Evolutionary conservation across 805 yeast genomes (phyloP).

Genomic region (Candida lessepsii): DNA sequence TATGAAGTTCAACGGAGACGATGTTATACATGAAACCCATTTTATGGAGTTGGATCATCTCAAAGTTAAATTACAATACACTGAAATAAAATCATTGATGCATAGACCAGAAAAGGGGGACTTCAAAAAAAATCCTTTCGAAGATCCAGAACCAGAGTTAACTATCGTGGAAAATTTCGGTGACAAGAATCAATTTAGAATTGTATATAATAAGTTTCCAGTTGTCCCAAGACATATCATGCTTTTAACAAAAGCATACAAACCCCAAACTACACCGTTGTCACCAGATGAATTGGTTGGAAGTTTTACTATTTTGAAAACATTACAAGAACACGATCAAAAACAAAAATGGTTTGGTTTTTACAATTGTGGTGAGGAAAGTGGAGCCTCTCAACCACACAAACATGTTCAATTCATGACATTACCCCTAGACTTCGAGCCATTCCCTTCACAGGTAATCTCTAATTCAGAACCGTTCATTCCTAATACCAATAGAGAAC

Average conservation of each 20-base stretch:
- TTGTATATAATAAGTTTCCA: conserved; percentile 86
- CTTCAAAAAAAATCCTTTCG: conserved; percentile 65
- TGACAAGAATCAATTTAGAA: conserved; percentile 48
- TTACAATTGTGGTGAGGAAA: conserved; percentile 81
- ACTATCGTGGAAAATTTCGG: conserved; percentile 56
- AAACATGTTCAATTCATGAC: conserved; percentile 86
- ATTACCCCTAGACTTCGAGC: conserved; percentile 55
- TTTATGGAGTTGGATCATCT: conserved; percentile 19
- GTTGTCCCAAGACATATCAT: conserved; percentile 76
- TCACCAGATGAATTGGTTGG: conserved; percentile 67
- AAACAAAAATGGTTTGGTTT: conserved; percentile 68
- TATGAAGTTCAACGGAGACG: conserved; percentile 52
- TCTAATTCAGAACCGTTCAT: conserved; percentile 50
- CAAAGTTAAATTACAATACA: conserved; percentile 26
- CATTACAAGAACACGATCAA: conserved; percentile 39
- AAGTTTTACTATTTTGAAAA: conserved; percentile 52
- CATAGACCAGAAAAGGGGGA: conserved; percentile 43
- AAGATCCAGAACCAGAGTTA: conserved; percentile 72
- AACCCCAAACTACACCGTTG: conserved; percentile 69
- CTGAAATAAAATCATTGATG: conserved; percentile 32
- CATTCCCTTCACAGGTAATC: conserved; percentile 52
- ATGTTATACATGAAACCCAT: conserved; percentile 31
- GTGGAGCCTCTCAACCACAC: conserved; percentile 96
- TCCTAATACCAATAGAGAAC: conserved; percentile 52
- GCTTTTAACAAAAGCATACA: conserved; percentile 72